Evolutionary conservation across 2,329 filamentous ascomycete genomes (phyloP), one percentile per base, ranked within the genome.

Genomic region (Bipolaris zeicola): DNA sequence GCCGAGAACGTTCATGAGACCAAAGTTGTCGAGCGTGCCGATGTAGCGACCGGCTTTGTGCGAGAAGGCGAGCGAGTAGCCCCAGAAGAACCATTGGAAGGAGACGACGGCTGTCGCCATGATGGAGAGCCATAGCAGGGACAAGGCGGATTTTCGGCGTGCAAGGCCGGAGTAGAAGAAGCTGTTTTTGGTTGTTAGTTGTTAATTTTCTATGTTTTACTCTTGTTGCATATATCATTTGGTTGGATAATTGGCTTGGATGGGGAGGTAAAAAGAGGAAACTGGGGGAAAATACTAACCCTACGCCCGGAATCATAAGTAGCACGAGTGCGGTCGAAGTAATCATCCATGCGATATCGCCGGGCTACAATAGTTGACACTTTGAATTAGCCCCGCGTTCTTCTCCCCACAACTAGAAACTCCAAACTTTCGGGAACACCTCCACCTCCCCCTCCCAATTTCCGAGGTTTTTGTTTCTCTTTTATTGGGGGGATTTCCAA

Each of bases 61-160:
- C 14, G 91, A 95, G 74, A 93, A 95, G 45, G 90, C 86, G 10
- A 95, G 79, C 4, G 89, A 92, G 75, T 91, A 96, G 45, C 92
- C 92, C 92, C 92, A 96, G 81, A 96, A 94, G 81, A 96, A 96
- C 92, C 92, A 96, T 73, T 96, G 91, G 78, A 96, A 96, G 47
- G 87, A 88, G 58, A 92, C 86, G 63, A 96, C 86, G 10, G 86
- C 90, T 3, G 89, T 85, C 14, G 90, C 88, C 80, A 96, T 89
- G 80, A 96, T 85, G 13, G 90, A 90, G 3, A 96, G 83, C 84
- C 91, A 93, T 76, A 96, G 89, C 60, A 96, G 83, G 16, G 91
- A 91, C 52, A 96, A 82, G 3, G 92, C 92, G 0, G 91, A 96
- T 81, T 96, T 96, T 76, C 92, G 87, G 54, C 92, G 88, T 14